Evolutionary conservation across 2,329 filamentous ascomycete species (phyloP).

Genomic region (Pestalotiopsis sp.): DNA sequence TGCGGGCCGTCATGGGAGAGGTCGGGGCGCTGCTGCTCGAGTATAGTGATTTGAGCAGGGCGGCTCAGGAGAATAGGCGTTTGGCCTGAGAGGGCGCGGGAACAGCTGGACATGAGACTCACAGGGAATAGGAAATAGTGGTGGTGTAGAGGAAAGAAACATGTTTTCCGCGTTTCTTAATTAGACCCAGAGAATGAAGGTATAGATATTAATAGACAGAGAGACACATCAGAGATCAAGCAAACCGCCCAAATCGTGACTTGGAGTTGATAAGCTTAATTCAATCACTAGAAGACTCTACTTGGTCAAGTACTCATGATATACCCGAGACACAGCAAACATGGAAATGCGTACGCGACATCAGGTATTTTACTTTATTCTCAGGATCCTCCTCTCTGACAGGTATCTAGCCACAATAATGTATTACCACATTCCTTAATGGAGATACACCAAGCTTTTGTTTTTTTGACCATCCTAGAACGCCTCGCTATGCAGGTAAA

Average conservation of each 20-base stretch:
- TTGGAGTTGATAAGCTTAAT: too few relatives aligned
- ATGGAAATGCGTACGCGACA: not conserved
- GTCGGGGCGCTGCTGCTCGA: not conserved
- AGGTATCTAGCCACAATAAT: not conserved
- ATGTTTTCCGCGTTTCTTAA: too few relatives aligned
- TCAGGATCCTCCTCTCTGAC: not conserved
- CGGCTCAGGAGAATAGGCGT: not conserved
- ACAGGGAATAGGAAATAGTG: too few relatives aligned
- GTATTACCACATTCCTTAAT: not conserved
- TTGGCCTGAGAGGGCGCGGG: too few relatives aligned
- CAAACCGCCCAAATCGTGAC: too few relatives aligned
- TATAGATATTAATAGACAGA: not conserved
- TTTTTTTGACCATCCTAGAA: constrained; percentile 6
- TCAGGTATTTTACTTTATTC: not conserved
- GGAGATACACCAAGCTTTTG: not conserved
- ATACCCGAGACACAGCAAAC: not conserved
- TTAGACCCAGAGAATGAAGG: too few relatives aligned
- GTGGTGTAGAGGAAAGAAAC: too few relatives aligned
- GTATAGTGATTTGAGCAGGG: not conserved
- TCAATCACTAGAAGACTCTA: too few relatives aligned
- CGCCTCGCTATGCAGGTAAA: constrained; percentile 9
- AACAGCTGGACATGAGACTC: too few relatives aligned
- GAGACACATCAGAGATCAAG: not conserved
- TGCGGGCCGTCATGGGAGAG: not conserved
- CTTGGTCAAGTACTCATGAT: too few relatives aligned